Percentiles rank a stretch among this genome's conserved stretches.
Conservation (phyloP, 2,329 filamentous ascomycete genomes). For the Ophiostoma pallidulum region DNA sequence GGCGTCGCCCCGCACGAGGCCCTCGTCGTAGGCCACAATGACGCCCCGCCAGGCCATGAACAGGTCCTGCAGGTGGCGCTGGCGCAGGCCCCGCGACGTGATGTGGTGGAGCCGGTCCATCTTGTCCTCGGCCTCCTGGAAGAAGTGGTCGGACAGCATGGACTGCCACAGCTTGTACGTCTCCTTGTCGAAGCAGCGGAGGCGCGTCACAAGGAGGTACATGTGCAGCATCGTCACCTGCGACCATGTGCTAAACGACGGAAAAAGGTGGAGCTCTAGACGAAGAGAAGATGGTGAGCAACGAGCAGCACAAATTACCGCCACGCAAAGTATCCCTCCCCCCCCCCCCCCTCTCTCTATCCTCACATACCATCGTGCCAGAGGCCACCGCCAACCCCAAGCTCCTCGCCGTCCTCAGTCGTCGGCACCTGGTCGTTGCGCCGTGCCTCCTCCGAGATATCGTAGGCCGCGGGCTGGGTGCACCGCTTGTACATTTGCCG, state of each 20-base stretch:
- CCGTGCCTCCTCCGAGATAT: conserved; percentile 56
- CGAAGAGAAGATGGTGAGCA: neutral
- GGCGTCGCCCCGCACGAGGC: conserved; percentile 65
- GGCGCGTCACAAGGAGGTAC: conserved; percentile 76
- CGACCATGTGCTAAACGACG: conserved; percentile 92
- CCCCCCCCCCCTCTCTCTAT: too few relatives aligned
- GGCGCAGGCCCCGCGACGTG: conserved; percentile 47
- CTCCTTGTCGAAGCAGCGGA: conserved; percentile 66
- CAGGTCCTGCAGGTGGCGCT: conserved; percentile 72
- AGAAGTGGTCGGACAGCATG: conserved; percentile 91
- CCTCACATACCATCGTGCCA: conserved; percentile 82
- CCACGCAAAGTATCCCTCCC: too few relatives aligned
- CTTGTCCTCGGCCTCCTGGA: conserved; percentile 74
- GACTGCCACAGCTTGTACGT: conserved; percentile 71
- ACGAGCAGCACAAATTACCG: neutral
- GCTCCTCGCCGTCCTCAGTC: conserved; percentile 69
- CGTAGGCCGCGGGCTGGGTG: conserved; percentile 64
- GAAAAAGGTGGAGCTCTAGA: conserved; percentile 64
- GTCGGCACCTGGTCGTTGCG: conserved; percentile 59
- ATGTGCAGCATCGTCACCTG: conserved; percentile 95
- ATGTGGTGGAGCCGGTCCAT: conserved; percentile 75
- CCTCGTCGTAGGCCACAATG: conserved; percentile 76
- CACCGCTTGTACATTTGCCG: conserved; percentile 71
- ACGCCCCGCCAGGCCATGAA: conserved; percentile 89
- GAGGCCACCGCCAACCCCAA: conserved; percentile 64